Conservation (phyloP, 2,329 filamentous ascomycete species). For the Nemania sp. region DNA sequence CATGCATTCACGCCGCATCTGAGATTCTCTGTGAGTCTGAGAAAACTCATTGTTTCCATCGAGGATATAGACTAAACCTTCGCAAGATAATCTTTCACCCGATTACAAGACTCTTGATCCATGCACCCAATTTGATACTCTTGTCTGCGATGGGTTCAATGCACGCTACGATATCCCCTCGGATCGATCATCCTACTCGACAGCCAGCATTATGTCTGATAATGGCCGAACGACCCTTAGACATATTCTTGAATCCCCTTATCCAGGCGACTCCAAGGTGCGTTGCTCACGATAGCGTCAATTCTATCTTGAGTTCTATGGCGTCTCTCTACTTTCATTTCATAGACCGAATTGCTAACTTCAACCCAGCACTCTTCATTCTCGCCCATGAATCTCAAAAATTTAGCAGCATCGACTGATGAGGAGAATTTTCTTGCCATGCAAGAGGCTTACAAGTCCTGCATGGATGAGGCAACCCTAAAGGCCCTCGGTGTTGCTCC, state of each 20-base stretch:
- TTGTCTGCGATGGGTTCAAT: constrained; percentile 69
- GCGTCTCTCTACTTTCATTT: too few relatives aligned
- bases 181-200: constrained; percentile 64
- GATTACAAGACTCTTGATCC: constrained; percentile 66
- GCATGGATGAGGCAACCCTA: constrained; percentile 63
- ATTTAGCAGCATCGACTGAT: constrained; percentile 49
- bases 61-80: constrained; percentile 7
- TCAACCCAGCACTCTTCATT: constrained; percentile 51
- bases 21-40: constrained; percentile 53
- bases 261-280: constrained; percentile 47
- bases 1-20: constrained; percentile 65
- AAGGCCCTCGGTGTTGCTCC: constrained; percentile 59
- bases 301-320: too few relatives aligned
- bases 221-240: constrained; percentile 61
- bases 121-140: constrained; percentile 69
- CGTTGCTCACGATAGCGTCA: too few relatives aligned
- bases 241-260: constrained; percentile 64
- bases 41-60: not conserved
- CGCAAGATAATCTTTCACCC: constrained; percentile 58
- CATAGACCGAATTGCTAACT: constrained; percentile 25
- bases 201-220: constrained; percentile 64
- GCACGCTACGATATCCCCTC: constrained; percentile 65
- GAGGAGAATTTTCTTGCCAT: constrained; percentile 68
- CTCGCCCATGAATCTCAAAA: constrained; percentile 46
- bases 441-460: constrained; percentile 66